A percentile compares a stretch with the other conserved stretches of the same genome.
phyloP scores from a whole-genome alignment of 129 eudicot genomes.

The Apium graveolens region DNA sequence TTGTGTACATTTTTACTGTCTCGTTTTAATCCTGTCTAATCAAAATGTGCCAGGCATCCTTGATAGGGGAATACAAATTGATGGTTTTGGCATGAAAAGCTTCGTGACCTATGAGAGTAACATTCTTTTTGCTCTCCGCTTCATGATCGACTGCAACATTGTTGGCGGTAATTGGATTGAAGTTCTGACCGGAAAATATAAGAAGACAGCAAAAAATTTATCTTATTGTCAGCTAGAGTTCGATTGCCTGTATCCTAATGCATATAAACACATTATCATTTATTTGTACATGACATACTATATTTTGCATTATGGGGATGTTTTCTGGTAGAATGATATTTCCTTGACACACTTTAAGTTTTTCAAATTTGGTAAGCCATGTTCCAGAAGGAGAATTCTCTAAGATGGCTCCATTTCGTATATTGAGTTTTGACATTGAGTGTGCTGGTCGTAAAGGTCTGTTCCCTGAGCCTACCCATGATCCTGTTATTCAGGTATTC shows the following conservation, averaged over 20 bases:
- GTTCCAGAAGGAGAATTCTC: slow-evolving; percentile 89
- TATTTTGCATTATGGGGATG: slow-evolving; percentile 1
- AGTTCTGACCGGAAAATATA: slow-evolving; percentile 74
- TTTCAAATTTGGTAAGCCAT: slow-evolving; percentile 82
- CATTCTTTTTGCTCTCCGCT: slow-evolving; percentile 88
- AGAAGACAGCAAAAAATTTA: slow-evolving; percentile 46
- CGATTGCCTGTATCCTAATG: slow-evolving; percentile 87
- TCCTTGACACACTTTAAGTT: slow-evolving; percentile 53
- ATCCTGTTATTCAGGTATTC: slow-evolving; percentile 94
- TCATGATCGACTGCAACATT: slow-evolving; percentile 92
- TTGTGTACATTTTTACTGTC: slow-evolving; percentile 3
- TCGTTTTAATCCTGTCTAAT: not conserved
- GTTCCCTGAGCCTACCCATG: slow-evolving; percentile 87
- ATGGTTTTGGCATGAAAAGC: slow-evolving; percentile 88
- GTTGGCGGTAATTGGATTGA: slow-evolving; percentile 99
- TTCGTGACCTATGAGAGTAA: slow-evolving; percentile 94
- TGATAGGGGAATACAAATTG: slow-evolving; percentile 87
- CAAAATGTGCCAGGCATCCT: slow-evolving; percentile 61
- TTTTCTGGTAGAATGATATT: slow-evolving; percentile 9
- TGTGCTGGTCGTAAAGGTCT: slow-evolving; percentile 99
- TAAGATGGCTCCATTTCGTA: slow-evolving; percentile 94
- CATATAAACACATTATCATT: slow-evolving; percentile 2
- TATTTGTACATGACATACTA: slow-evolving; percentile 4
- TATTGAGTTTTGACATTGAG: slow-evolving; percentile 94
- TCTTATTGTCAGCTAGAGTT: slow-evolving; percentile 86